These are phyloP conservation scores for Cystofilobasidium bisporidii DNA, from an alignment of 768 basidiomycete species.

Conservation along the genomic window DNA sequence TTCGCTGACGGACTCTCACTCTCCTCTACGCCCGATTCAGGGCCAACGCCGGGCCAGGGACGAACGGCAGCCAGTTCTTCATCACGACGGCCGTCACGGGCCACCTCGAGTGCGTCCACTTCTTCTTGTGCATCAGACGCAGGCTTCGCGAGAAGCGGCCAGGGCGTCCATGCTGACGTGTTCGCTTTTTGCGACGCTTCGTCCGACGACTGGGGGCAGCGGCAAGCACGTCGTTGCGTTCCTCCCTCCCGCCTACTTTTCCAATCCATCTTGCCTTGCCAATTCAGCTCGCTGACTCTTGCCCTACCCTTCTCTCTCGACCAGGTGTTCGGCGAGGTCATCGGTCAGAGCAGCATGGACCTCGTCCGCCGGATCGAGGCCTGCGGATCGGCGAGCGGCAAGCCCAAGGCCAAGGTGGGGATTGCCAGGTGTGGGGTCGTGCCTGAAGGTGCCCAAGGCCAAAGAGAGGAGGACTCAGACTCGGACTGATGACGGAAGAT, in stretches of 20 bases:
- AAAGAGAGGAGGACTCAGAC: conserved; percentile 8
- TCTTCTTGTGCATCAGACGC: no score
- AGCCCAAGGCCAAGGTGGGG: conserved; percentile 23
- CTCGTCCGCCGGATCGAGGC: conserved; percentile 21
- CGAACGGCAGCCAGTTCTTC: conserved; percentile 38
- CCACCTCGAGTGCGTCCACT: conserved; percentile 33
- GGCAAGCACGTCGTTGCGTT: conserved; percentile 23
- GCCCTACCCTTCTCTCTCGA: neutral
- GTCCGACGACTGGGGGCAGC: no score
- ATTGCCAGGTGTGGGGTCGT: conserved; percentile 20
- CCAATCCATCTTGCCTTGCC: no score
- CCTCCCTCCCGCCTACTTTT: neutral
- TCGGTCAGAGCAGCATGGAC: conserved; percentile 1
- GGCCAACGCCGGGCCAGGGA: conserved; percentile 19
- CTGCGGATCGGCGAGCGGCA: conserved; percentile 7
- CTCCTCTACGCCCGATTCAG: no score
- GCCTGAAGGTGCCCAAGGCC: neutral
- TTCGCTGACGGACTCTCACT: no score
- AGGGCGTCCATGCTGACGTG: no score
- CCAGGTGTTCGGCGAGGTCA: conserved; percentile 21
- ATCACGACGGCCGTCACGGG: conserved; percentile 31
- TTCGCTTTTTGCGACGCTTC: no score
- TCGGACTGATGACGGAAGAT: conserved; percentile 10
- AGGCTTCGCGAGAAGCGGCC: no score
- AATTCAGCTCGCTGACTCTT: neutral